Evolutionary conservation across 169 alveolate genomes (phyloP), one percentile per base, ranked within the genome.

Genomic region (Besnoitia besnoiti): DNA sequence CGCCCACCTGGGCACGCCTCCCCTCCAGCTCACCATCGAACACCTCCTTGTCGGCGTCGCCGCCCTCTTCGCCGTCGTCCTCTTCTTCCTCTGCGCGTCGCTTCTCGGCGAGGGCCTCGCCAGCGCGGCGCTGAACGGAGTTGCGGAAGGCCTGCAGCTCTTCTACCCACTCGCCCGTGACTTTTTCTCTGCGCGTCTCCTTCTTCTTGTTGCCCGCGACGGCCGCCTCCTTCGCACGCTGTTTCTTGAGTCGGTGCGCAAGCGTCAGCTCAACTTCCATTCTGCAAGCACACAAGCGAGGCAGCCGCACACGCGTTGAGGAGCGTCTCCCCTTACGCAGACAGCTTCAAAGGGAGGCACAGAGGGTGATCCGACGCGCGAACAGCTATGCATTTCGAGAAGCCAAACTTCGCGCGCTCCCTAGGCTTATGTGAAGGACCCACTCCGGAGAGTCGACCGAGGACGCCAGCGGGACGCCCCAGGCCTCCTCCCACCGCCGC

Each of bases 1-100:
- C n/a, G n/a, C n/a, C n/a, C n/a, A n/a, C n/a, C n/a, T n/a, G n/a
- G n/a, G n/a, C n/a, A n/a, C n/a, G n/a, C n/a, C n/a, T n/a, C n/a
- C n/a, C n/a, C n/a, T n/a, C n/a, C n/a, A n/a, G n/a, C n/a, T 55
- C 91, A 33, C 89, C 93, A 5, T 82, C 90, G 61, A 79, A n/a
- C 59, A 55, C 95, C 51, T 75, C 91, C 80, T 84, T 77, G 46
- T 46, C 27, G 51, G 39, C 40, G 0, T 62, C 87, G 7, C 39
- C 93, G 27, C 51, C 91, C 2, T 55, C 91, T 5, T 80, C 95
- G 1, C n/a, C 88, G 19, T 59, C 85, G 21, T 49, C 82, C 40
- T 51, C 89, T 33, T 77, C 87, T 21, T 42, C 85, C 14, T 76
- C 92, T 3, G 50, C 50, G 44, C 51, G 55, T 33, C 85, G 14